Percentiles rank a stretch among this genome's conserved stretches.
Conservation (phyloP, 73 alveolate genomes). For the Tetrahymena elliotti region DNA sequence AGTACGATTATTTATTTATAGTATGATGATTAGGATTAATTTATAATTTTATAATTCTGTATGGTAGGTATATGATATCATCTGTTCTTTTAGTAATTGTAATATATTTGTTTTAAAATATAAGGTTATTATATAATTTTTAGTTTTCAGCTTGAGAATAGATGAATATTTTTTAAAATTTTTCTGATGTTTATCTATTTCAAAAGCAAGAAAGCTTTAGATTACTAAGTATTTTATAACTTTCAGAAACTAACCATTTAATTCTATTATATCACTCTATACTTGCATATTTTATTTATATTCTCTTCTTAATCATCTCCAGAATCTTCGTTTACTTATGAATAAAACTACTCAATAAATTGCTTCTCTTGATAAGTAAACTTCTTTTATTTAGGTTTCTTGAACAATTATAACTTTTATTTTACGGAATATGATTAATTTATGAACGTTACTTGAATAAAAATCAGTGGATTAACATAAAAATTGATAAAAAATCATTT, state of each 20-base stretch:
- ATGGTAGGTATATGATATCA: no score
- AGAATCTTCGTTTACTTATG: not conserved
- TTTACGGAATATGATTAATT: not conserved
- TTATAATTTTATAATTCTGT: no score
- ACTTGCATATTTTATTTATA: not conserved
- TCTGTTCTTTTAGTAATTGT: no score
- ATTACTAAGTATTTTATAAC: not conserved
- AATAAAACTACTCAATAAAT: not conserved
- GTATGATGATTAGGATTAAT: no score
- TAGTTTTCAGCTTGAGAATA: not conserved
- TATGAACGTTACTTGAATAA: not conserved
- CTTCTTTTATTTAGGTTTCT: not conserved
- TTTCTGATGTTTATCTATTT: not conserved
- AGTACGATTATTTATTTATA: no score
- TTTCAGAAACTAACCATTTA: not conserved
- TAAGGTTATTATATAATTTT: no score
- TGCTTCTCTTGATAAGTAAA: not conserved
- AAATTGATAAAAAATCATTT: not conserved
- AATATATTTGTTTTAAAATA: no score
- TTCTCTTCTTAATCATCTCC: not conserved
- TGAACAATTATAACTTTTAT: not conserved
- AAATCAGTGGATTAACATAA: not conserved
- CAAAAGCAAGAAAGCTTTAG: not conserved
- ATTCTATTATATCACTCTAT: not conserved
- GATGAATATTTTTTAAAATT: not conserved